phyloP scores from a whole-genome alignment of 2,329 filamentous ascomycete species.

The Orbilia quercus region DNA sequence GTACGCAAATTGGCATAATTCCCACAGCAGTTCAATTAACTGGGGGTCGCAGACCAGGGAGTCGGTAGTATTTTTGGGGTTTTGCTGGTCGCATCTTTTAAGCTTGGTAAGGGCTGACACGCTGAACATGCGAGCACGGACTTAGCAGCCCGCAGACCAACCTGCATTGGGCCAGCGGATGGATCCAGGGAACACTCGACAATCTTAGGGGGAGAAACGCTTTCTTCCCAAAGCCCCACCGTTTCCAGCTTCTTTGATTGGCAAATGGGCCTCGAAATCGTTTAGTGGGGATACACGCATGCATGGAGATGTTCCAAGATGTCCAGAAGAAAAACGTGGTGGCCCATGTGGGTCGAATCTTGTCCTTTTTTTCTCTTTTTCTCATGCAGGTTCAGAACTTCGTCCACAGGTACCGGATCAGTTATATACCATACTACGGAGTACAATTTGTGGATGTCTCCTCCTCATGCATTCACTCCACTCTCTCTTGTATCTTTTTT shows the following conservation, averaged over 20 bases:
- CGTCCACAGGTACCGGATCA: slow-evolving; percentile 41
- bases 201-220: slow-evolving; percentile 25
- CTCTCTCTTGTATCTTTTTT: slow-evolving; percentile 27
- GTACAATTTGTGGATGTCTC: slow-evolving; percentile 50
- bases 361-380: too few relatives aligned
- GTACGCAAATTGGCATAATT: slow-evolving; percentile 41
- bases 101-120: slow-evolving; percentile 55
- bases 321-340: slow-evolving; percentile 53
- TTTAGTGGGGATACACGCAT: slow-evolving; percentile 32
- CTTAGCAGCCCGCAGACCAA: slow-evolving; percentile 37
- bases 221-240: slow-evolving; percentile 22
- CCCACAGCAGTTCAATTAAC: slow-evolving; percentile 33
- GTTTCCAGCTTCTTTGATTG: slow-evolving; percentile 27
- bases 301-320: slow-evolving; percentile 52
- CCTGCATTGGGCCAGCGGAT: slow-evolving; percentile 44
- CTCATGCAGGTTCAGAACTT: slow-evolving; percentile 53
- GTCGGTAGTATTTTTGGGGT: slow-evolving; percentile 38
- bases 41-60: slow-evolving; percentile 37
- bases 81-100: slow-evolving; percentile 38
- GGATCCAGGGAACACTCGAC: slow-evolving; percentile 54
- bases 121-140: slow-evolving; percentile 51
- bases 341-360: slow-evolving; percentile 52
- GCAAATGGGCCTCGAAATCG: slow-evolving; percentile 52
- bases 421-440: slow-evolving; percentile 52
- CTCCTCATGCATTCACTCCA: slow-evolving; percentile 39